These are phyloP conservation scores for Penicillium chermesinum DNA, from an alignment of 495 filamentous ascomycete genomes.

Conservation along the genomic window DNA sequence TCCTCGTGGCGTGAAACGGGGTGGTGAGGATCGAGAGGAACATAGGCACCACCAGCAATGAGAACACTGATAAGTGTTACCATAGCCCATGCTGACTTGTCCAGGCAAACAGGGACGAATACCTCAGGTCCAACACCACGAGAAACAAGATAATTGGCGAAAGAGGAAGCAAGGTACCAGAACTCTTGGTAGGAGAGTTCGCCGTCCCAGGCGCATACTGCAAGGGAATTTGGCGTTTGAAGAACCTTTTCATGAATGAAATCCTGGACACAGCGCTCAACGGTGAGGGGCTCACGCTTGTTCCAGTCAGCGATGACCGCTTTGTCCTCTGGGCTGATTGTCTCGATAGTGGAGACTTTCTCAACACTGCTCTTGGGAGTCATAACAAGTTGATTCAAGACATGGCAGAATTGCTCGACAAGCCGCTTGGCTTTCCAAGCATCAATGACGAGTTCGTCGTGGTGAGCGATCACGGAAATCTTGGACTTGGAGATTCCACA, in stretches of 20 bases:
- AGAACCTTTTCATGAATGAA: constrained; percentile 25
- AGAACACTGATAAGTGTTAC: constrained; percentile 49
- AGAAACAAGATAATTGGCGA: constrained; percentile 33
- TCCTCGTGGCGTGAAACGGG: constrained; percentile 44
- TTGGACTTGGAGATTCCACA: constrained; percentile 31
- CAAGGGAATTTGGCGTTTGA: constrained; percentile 29
- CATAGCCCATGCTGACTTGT: constrained; percentile 52
- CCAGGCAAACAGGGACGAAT: constrained; percentile 52
- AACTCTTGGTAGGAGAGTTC: constrained; percentile 38
- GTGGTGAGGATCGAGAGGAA: constrained; percentile 54
- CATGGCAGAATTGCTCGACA: constrained; percentile 27
- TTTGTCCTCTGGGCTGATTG: constrained; percentile 32
- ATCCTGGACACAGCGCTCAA: constrained; percentile 47
- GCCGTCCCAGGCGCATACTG: constrained; percentile 43
- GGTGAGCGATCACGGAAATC: constrained; percentile 29
- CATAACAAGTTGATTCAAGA: constrained; percentile 32
- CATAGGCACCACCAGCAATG: constrained; percentile 54
- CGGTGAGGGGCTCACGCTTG: constrained; percentile 14
- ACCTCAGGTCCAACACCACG: constrained; percentile 46
- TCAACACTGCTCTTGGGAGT: constrained; percentile 20
- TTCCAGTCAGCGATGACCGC: constrained; percentile 32
- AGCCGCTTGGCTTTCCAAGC: constrained; percentile 33
- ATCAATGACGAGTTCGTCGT: constrained; percentile 36
- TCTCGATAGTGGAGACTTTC: constrained; percentile 30
- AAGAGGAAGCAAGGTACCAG: constrained; percentile 28